Evolutionary conservation across 139 green algal genomes (phyloP).

Genomic region (Tetradesmus lagerheimii): DNA sequence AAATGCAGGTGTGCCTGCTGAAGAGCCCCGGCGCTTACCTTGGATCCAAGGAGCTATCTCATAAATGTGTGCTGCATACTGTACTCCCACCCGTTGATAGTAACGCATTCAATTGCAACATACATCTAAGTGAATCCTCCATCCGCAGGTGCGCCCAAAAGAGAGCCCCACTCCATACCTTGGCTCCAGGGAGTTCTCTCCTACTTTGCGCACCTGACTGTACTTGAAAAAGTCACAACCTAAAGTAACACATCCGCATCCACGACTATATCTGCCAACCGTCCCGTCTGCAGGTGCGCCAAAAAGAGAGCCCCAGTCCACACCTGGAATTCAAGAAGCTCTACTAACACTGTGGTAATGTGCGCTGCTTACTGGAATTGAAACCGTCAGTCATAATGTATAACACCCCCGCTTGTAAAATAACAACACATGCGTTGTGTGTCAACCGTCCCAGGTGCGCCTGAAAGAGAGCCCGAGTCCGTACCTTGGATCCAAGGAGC

Average conservation of each 20-base stretch:
- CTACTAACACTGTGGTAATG: too few relatives aligned
- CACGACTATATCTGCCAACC: too few relatives aligned
- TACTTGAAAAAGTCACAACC: too few relatives aligned
- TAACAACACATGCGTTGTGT: too few relatives aligned
- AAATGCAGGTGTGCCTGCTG: not conserved
- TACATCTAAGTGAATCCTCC: too few relatives aligned
- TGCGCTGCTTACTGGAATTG: not conserved
- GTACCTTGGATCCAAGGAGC: slow-evolving; percentile 55
- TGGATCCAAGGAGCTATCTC: slow-evolving; percentile 59
- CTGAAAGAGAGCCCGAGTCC: slow-evolving; percentile 1
- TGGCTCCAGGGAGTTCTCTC: slow-evolving; percentile 55
- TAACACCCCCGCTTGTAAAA: not conserved
- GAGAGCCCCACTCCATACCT: not conserved
- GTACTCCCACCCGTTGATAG: too few relatives aligned
- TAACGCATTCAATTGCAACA: too few relatives aligned
- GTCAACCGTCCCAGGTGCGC: too few relatives aligned
- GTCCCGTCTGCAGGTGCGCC: slow-evolving; percentile 50
- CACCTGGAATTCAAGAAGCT: not conserved
- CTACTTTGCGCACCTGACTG: too few relatives aligned
- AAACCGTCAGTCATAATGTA: too few relatives aligned
- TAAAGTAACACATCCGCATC: too few relatives aligned
- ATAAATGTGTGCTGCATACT: slow-evolving; percentile 39
- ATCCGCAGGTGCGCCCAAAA: not conserved
- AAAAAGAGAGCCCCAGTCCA: slow-evolving; percentile 19
- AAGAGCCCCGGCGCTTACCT: slow-evolving; percentile 2